Evolutionary conservation across 306 rosid species (phyloP), one percentile per base, ranked within the genome.

Genomic region (Benincasa hispida): DNA sequence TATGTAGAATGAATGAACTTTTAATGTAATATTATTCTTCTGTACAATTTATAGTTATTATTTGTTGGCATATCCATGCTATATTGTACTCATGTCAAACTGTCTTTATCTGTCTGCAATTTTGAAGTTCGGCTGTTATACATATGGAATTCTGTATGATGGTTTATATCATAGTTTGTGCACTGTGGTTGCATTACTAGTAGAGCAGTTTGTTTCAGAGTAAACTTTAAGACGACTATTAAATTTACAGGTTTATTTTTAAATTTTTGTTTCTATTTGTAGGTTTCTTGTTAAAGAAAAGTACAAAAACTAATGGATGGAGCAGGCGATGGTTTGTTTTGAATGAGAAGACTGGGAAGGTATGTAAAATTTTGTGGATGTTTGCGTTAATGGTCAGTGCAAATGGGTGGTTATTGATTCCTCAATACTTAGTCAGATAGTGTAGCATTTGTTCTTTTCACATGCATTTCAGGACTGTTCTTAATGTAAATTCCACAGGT

Each of bases 261-360:
- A 27, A 18, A 50, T 15, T 30, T 68, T 18, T 72, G 10, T 50
- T 18, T 24, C 62, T 78, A 24, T 82, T 39, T 80, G 80, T 85
- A 94, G 99, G 99, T 41, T 94, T 85, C 85, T 66, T 94, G 69
- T 82, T 85, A 68, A 94, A 94, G 89, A 94, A 87, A 87, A 94
- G 99, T 84, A 90, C 87, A 69, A 94, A 94, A 88, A 90, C 91
- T 75, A 90, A 85, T 82, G 99, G 92, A 10, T 94, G 99, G 99
- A 92, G 88, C 88, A 85, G 88, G 82, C 89, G 97, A 75, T 94
- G 99, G 99, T 94, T 94, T 89, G 99, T 92, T 76, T 84, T 94
- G 77, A 94, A 94, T 80, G 96, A 85, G 84, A 94, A 94, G 87
- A 89, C 96, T 2, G 98, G 98, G 77, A 94, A 94, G 98, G 98